These are phyloP conservation scores for Pseudocohnilembus persalinus DNA, from an alignment of 169 alveolate genomes.

Conservation along the genomic window DNA sequence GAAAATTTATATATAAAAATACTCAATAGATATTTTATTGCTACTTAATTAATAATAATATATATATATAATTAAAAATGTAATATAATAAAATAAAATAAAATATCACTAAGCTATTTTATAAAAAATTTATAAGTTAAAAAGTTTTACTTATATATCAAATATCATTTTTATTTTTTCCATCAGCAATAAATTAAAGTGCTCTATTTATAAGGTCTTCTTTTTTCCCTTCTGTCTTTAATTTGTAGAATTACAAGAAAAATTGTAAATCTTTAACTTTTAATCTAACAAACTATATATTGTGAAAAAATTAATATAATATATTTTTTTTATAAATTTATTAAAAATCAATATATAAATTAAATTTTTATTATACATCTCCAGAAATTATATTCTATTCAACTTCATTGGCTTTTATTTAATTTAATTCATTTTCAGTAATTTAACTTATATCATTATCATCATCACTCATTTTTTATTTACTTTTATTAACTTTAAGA, in stretches of 20 bases:
- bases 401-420: not conserved
- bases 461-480: not conserved
- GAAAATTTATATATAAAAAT: too few species aligned
- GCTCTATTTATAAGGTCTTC: not conserved
- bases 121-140: too few species aligned
- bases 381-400: not conserved
- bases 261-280: not conserved
- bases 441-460: not conserved
- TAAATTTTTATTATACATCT: not conserved
- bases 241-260: not conserved
- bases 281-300: not conserved
- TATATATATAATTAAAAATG: too few species aligned
- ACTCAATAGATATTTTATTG: too few species aligned
- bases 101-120: too few species aligned
- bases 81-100: too few species aligned
- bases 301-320: not conserved
- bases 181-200: not conserved
- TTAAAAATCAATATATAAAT: too few species aligned
- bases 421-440: not conserved
- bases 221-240: not conserved
- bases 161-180: too few species aligned
- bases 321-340: too few species aligned
- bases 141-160: too few species aligned
- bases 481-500: not conserved
- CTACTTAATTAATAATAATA: too few species aligned